Percentiles rank a stretch among this genome's conserved stretches.
Evolutionary conservation across 2,329 filamentous ascomycete genomes (phyloP).

Genomic region (Stemphylium vesicarium): DNA sequence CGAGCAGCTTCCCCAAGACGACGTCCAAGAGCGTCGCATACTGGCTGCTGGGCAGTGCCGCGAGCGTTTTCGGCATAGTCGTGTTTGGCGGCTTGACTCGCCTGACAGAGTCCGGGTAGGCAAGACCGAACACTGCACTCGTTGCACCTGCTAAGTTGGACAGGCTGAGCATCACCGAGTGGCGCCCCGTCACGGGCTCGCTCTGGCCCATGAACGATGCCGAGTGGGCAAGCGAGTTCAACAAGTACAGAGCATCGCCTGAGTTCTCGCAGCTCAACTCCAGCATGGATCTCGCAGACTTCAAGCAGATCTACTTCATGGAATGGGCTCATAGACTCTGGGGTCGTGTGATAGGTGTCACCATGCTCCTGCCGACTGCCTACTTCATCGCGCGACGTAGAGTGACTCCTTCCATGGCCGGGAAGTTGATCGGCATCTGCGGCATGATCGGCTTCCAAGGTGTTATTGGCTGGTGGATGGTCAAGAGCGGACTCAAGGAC

Average conservation of each 20-base stretch:
- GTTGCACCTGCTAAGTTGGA: slow-evolving; percentile 21
- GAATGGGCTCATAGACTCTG: slow-evolving; percentile 96
- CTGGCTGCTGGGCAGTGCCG: slow-evolving; percentile 91
- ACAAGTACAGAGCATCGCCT: slow-evolving; percentile 88
- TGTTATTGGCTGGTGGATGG: slow-evolving; percentile 99
- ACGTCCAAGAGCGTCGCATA: slow-evolving; percentile 82
- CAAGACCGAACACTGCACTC: background rate
- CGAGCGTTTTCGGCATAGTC: slow-evolving; percentile 95
- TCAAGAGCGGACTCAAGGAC: slow-evolving; percentile 93
- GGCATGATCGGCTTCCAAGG: slow-evolving; percentile 93
- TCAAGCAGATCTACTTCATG: slow-evolving; percentile 99
- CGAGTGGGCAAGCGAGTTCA: slow-evolving; percentile 92
- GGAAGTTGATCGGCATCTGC: slow-evolving; percentile 81
- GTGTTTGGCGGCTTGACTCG: slow-evolving; percentile 92
- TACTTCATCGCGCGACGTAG: slow-evolving; percentile 85
- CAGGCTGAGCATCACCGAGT: slow-evolving; percentile 97
- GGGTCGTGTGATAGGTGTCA: slow-evolving; percentile 88
- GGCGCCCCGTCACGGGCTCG: slow-evolving; percentile 93
- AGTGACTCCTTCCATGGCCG: slow-evolving; percentile 79
- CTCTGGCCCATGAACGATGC: slow-evolving; percentile 77
- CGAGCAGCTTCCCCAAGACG: slow-evolving; percentile 61
- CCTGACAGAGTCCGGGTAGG: slow-evolving; percentile 92
- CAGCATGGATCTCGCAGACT: slow-evolving; percentile 89
- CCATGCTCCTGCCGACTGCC: slow-evolving; percentile 83
- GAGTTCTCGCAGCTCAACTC: slow-evolving; percentile 93